These are phyloP conservation scores for Hymenoscyphus scutula DNA, from an alignment of 2,329 filamentous ascomycete species.

Conservation along the genomic window DNA sequence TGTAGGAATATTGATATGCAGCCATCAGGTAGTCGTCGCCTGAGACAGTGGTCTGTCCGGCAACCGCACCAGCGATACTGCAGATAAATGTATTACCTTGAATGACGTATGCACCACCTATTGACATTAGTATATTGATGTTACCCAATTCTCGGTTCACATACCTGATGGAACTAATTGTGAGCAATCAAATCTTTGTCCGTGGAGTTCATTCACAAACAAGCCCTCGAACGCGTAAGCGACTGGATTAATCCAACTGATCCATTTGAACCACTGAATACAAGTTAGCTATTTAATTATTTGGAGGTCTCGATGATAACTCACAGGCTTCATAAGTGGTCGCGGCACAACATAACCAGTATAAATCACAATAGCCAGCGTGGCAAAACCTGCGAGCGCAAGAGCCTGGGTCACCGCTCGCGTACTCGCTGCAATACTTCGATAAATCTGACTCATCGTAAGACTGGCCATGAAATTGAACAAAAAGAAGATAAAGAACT, in stretches of 20 bases:
- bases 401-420: constrained; percentile 67
- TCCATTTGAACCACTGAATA: constrained; percentile 63
- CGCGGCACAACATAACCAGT: constrained; percentile 43
- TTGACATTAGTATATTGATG: not conserved
- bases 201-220: constrained; percentile 75
- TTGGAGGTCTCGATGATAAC: constrained; percentile 33
- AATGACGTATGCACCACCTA: constrained; percentile 43
- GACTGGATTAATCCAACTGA: constrained; percentile 61
- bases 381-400: constrained; percentile 57
- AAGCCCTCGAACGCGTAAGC: constrained; percentile 76
- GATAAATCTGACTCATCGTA: constrained; percentile 67
- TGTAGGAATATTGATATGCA: constrained; percentile 52
- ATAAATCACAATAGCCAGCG: constrained; percentile 35
- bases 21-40: constrained; percentile 58
- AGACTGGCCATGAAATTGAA: constrained; percentile 45
- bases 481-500: constrained; percentile 77
- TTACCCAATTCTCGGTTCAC: too few relatives aligned
- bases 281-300: constrained; percentile 62
- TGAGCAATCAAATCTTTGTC: constrained; percentile 55
- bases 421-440: constrained; percentile 71
- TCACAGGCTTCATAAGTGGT: constrained; percentile 63
- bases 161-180: constrained; percentile 56
- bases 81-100: constrained; percentile 47
- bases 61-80: constrained; percentile 53
- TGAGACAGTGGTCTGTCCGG: constrained; percentile 51